phyloP scores from a whole-genome alignment of 306 rosid species.

The Cicer cuneatum region DNA sequence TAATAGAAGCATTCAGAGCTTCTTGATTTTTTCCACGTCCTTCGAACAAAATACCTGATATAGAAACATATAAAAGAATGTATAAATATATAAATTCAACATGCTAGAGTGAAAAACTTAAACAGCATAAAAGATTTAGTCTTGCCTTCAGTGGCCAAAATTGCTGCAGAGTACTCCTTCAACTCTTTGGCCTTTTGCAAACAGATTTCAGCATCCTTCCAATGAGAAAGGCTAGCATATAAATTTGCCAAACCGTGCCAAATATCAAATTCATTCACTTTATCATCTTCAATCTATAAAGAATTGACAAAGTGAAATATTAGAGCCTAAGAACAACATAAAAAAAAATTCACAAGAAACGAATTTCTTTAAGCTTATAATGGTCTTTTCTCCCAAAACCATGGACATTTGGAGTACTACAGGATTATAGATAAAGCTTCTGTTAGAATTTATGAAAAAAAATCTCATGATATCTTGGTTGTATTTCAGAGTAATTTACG shows the following conservation, averaged over 20 bases:
- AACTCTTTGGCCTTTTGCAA: slow-evolving; percentile 81
- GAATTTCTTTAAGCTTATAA: too few species aligned
- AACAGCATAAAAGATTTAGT: slow-evolving; percentile 40
- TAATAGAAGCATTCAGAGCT: slow-evolving; percentile 58
- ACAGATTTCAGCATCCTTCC: slow-evolving; percentile 96
- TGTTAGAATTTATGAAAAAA: too few species aligned
- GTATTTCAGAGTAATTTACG: too few species aligned
- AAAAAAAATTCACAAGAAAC: too few species aligned
- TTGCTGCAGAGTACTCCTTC: slow-evolving; percentile 63
- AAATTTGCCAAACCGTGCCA: slow-evolving; percentile 94
- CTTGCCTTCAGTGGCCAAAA: slow-evolving; percentile 73
- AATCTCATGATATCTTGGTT: too few species aligned
- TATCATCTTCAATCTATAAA: slow-evolving; percentile 71
- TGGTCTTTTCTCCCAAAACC: too few species aligned
- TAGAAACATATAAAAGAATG: slow-evolving; percentile 27
- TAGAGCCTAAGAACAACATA: neutral
- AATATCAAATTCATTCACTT: slow-evolving; percentile 77
- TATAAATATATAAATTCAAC: slow-evolving; percentile 17
- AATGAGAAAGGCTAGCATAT: slow-evolving; percentile 86
- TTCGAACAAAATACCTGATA: slow-evolving; percentile 72
- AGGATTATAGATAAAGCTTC: too few species aligned
- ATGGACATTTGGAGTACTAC: too few species aligned
- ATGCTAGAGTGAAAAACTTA: slow-evolving; percentile 36
- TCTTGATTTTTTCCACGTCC: slow-evolving; percentile 64
- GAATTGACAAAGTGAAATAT: slow-evolving; percentile 35